Base-by-base conservation (phyloP, 2,329 filamentous ascomycete genomes). In the Exophiala sideris region DNA sequence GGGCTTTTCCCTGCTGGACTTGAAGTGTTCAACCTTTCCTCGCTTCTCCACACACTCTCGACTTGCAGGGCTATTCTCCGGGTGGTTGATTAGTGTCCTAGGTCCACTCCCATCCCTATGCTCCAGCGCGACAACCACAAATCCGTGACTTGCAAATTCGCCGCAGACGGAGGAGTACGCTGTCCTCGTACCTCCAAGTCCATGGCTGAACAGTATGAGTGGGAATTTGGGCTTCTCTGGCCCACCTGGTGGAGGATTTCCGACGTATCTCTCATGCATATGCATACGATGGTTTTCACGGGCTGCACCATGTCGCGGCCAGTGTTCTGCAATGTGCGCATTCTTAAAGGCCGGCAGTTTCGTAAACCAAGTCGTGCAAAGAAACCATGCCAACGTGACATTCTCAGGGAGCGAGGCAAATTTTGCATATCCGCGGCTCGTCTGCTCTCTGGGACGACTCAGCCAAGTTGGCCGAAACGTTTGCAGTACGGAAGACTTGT, bases 341-440 rank as follows among this genome's bases (percentile, higher is more conserved):
- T 87, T 88, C 36, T 83, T 75, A 59, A 79, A 83, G 1, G 82
- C 84, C 1, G 83, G 83, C 11, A 87, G 65, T 64, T 85, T 86
- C 21, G 83, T 87, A 57, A 83, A 83, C 71, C 84, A 81, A 6
- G 76, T 79, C 0, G 83, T 83, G 10, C 73, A 71, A 2, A 78
- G 76, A 62, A 85, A 80, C 50, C 80, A 77, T 0, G 75, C 75
- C 9, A 82, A 73, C 7, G 78, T 74, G 0, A 78, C 68, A 40
- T 73, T 63, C 7, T 77, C 71, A 2, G 76, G 76, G 7, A 85
- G 62, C 21, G 76, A 77, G 36, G 82, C 75, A 63, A 85, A 86
- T 51, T 78, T 79, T n/a, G 79, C 81, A 65, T 86, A 87, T 1
- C 82, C 84, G 59, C 79, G 77, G 14, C 80, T 80, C 3, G 81